Percentiles rank a stretch among this genome's conserved stretches.
Evolutionary conservation across 805 yeast genomes (phyloP).

Genomic region (Ogataea methanolica): DNA sequence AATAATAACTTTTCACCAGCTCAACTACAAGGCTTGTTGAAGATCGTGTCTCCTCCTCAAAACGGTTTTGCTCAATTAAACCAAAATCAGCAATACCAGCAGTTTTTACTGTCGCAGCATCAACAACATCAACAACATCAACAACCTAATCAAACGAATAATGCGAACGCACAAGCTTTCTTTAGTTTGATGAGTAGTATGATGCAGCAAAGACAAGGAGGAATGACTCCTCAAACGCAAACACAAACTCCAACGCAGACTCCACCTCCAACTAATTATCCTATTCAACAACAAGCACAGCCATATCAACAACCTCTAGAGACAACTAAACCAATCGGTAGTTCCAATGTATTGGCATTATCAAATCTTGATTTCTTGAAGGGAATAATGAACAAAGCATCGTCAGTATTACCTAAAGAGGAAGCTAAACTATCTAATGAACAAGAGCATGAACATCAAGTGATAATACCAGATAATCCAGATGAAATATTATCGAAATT

Average conservation of each 20-base stretch:
- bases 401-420: neutral
- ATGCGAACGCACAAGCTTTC: conserved; percentile 17
- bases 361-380: conserved; percentile 12
- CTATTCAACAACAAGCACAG: conserved; percentile 1
- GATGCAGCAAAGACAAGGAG: conserved; percentile 10
- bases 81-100: conserved; percentile 3
- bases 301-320: neutral
- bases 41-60: neutral
- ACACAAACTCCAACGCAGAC: neutral
- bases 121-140: neutral
- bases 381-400: conserved; percentile 11
- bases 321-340: neutral
- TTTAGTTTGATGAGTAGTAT: conserved; percentile 22
- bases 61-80: neutral
- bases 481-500: conserved; percentile 19
- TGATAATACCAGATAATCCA: conserved; percentile 4
- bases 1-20: conserved; percentile 10
- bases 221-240: neutral
- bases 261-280: conserved; percentile 3
- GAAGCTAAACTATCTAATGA: too few relatives aligned
- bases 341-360: conserved; percentile 7
- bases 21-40: conserved; percentile 13
- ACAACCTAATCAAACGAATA: conserved; percentile 2
- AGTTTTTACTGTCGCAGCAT: neutral
- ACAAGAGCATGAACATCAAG: neutral